Conservation (phyloP, 495 filamentous ascomycete species). For the Parachaetomium inaequale region DNA sequence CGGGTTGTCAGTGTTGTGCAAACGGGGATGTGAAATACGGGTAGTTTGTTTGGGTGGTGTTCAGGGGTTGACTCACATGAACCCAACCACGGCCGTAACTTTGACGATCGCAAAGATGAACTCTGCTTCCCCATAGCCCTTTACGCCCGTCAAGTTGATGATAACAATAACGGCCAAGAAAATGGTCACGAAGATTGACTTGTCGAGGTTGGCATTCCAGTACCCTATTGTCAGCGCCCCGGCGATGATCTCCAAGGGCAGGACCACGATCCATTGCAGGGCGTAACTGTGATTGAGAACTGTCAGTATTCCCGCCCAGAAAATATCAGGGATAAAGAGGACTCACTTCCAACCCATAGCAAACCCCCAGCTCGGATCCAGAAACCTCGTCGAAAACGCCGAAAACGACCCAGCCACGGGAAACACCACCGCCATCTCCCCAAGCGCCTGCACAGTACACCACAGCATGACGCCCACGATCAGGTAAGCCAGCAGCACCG, state of each 20-base stretch:
- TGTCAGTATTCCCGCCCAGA: neutral
- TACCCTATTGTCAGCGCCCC: slow-evolving; percentile 85
- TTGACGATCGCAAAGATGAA: slow-evolving; percentile 88
- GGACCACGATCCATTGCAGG: slow-evolving; percentile 85
- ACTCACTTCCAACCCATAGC: slow-evolving; percentile 92
- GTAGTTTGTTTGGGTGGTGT: neutral
- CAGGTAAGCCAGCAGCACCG: slow-evolving; percentile 73
- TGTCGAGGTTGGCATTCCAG: slow-evolving; percentile 66
- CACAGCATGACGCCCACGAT: slow-evolving; percentile 88
- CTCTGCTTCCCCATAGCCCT: slow-evolving; percentile 87
- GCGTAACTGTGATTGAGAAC: slow-evolving; percentile 61
- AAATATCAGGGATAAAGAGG: neutral
- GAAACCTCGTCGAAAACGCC: slow-evolving; percentile 84
- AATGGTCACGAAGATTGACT: slow-evolving; percentile 78
- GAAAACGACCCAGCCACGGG: slow-evolving; percentile 92
- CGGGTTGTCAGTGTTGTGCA: neutral
- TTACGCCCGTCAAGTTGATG: slow-evolving; percentile 85
- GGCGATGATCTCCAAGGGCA: slow-evolving; percentile 84
- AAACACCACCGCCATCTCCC: slow-evolving; percentile 88
- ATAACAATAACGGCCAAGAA: slow-evolving; percentile 70
- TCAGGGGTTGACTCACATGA: slow-evolving; percentile 61
- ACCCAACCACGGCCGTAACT: slow-evolving; percentile 78
- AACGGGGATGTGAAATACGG: neutral
- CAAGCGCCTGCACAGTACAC: slow-evolving; percentile 86
- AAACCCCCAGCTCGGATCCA: slow-evolving; percentile 95